phyloP scores from a whole-genome alignment of 768 basidiomycete species.

The Mycena capillaripes region DNA sequence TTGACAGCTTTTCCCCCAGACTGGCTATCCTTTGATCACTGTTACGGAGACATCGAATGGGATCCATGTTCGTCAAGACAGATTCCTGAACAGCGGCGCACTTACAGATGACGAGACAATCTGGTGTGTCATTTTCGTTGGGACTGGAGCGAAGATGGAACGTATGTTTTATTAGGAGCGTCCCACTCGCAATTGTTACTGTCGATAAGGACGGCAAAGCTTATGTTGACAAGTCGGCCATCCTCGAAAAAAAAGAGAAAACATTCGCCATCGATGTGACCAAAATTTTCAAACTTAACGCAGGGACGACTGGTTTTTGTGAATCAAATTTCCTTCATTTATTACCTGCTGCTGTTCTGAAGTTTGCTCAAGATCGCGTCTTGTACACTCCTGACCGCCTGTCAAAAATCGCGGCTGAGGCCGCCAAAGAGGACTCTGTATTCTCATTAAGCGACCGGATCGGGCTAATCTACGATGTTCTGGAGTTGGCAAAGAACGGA shows the following conservation, averaged over 20 bases:
- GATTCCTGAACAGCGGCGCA: slow-evolving; percentile 93
- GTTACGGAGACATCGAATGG: slow-evolving; percentile 82
- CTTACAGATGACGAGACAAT: slow-evolving; percentile 89
- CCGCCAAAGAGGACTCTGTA: slow-evolving; percentile 69
- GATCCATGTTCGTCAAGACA: slow-evolving; percentile 87
- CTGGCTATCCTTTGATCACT: slow-evolving; percentile 86
- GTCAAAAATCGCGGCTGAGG: slow-evolving; percentile 84
- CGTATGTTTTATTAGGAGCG: slow-evolving; percentile 63
- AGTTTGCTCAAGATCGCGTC: slow-evolving; percentile 88
- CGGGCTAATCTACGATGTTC: slow-evolving; percentile 87
- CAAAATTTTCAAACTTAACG: slow-evolving; percentile 91
- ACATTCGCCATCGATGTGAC: slow-evolving; percentile 79
- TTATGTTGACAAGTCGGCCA: slow-evolving; percentile 67
- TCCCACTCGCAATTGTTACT: slow-evolving; percentile 83
- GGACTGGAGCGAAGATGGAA: not conserved
- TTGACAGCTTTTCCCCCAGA: slow-evolving; percentile 49
- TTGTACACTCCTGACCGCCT: slow-evolving; percentile 87
- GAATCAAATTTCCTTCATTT: slow-evolving; percentile 44
- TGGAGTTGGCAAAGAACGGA: slow-evolving; percentile 86
- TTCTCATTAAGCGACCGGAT: slow-evolving; percentile 91
- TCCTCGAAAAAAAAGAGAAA: slow-evolving; percentile 79
- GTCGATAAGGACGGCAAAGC: slow-evolving; percentile 70
- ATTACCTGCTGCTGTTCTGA: not conserved
- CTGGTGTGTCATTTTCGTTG: slow-evolving; percentile 65
- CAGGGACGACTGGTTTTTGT: slow-evolving; percentile 89